Evolutionary conservation across 345 rosid species (phyloP), one percentile per base, ranked within the genome.

Genomic region (Iberis pinnata): DNA sequence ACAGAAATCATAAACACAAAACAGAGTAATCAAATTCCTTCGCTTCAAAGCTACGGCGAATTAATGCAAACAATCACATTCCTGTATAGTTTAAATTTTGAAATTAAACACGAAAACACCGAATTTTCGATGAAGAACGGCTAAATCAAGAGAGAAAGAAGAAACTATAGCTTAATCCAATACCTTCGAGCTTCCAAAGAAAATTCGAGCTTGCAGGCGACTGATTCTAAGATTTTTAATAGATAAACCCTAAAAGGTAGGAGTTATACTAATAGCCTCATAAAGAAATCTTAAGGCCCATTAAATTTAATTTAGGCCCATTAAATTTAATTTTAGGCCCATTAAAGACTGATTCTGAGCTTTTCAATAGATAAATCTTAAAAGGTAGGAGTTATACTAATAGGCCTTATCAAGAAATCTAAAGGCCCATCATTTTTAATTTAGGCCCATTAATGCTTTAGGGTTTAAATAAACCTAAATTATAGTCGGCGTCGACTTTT

Each of bases 201-300:
- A 18, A 17, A 8, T 46, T 29, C 19, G 19, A 25, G 61, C 54
- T 48, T 44, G 40, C 39, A 44, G 47, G 31, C 47, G 52, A 52
- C 59, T 43, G 45, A 43, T 9, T 9, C 9, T 2, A 11, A n/a
- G 32, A 2, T 29, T 8, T 44, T 24, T 17, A 1, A 8, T 15
- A 12, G 56, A 64, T 64, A 55, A 64, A 64, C 69, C 69, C 69
- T 64, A 64, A 40, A 22, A 22, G 25, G 25, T 22, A n/a, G n/a
- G n/a, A n/a, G n/a, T n/a, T n/a, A n/a, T n/a, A n/a, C n/a, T n/a
- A n/a, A n/a, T n/a, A n/a, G n/a, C n/a, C n/a, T n/a, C n/a, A n/a
- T n/a, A n/a, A n/a, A n/a, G n/a, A n/a, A n/a, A n/a, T n/a, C n/a
- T n/a, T n/a, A 22, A 22, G 25, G 25, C 25, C 25, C 25, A 22